These are phyloP conservation scores for Prunus mongolica DNA, from an alignment of 306 rosid species.

Conservation along the genomic window DNA sequence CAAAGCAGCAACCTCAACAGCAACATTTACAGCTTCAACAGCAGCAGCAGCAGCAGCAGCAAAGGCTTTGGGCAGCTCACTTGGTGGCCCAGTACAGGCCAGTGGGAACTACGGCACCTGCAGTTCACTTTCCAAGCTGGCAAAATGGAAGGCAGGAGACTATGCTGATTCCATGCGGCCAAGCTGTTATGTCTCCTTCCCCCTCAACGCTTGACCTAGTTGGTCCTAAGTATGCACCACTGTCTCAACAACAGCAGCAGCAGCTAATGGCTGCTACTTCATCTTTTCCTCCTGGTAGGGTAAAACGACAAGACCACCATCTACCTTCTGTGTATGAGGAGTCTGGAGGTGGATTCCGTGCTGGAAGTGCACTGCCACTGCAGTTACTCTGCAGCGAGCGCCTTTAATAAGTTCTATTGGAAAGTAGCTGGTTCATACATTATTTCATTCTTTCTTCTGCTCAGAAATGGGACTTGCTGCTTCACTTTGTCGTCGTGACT, in stretches of 20 bases:
- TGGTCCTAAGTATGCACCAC: constrained; percentile 35
- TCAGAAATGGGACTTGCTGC: constrained; percentile 9
- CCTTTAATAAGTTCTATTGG: neutral
- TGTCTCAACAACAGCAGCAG: constrained; percentile 49
- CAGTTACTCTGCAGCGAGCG: constrained; percentile 47
- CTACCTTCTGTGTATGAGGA: constrained; percentile 39
- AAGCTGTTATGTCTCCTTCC: constrained; percentile 32
- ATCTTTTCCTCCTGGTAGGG: constrained; percentile 31
- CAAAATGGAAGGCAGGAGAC: constrained; percentile 45
- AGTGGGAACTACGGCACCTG: constrained; percentile 20
- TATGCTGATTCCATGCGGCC: constrained; percentile 18
- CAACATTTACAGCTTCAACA: constrained; percentile 15
- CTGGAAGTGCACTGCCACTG: constrained; percentile 19
- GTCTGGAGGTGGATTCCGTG: constrained; percentile 25
- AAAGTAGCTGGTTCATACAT: constrained; percentile 7
- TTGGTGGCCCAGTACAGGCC: constrained; percentile 42
- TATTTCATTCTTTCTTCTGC: constrained; percentile 20
- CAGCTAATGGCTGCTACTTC: constrained; percentile 35
- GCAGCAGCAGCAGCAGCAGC: constrained; percentile 11
- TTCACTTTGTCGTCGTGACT: neutral
- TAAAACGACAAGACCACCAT: constrained; percentile 35
- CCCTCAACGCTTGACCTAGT: constrained; percentile 35
- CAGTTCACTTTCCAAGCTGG: constrained; percentile 45
- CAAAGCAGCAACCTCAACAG: constrained; percentile 35
- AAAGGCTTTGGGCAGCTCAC: constrained; percentile 45